These are phyloP conservation scores for Neurospora terricola DNA, from an alignment of 495 filamentous ascomycete genomes.

Conservation along the genomic window DNA sequence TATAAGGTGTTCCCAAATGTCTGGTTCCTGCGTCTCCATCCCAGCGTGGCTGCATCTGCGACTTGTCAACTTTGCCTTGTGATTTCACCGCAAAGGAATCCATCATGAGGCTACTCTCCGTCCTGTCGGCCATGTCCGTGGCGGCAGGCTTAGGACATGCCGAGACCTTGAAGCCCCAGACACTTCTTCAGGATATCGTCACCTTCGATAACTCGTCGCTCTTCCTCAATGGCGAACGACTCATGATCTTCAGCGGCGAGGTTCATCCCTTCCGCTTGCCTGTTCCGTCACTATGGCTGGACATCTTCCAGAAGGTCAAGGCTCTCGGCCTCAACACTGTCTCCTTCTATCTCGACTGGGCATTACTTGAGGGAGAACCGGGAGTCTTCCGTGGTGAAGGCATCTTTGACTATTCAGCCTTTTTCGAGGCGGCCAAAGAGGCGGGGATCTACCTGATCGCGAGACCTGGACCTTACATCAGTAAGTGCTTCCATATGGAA, in stretches of 20 bases:
- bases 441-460: slow-evolving; percentile 68
- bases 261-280: slow-evolving; percentile 67
- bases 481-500: background rate
- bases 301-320: slow-evolving; percentile 73
- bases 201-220: slow-evolving; percentile 70
- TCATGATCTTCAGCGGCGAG: slow-evolving; percentile 67
- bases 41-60: background rate
- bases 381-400: slow-evolving; percentile 61
- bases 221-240: slow-evolving; percentile 58
- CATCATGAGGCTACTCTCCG: background rate
- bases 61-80: background rate
- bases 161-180: background rate
- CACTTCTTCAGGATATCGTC: slow-evolving; percentile 26
- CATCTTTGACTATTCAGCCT: slow-evolving; percentile 56
- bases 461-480: slow-evolving; percentile 45
- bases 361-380: slow-evolving; percentile 64
- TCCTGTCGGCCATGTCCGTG: background rate
- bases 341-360: slow-evolving; percentile 70
- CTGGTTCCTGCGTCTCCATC: background rate
- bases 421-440: slow-evolving; percentile 60
- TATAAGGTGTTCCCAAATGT: background rate
- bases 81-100: background rate
- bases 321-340: slow-evolving; percentile 68
- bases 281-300: slow-evolving; percentile 60
- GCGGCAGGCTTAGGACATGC: background rate